Evolutionary conservation across 2,329 filamentous ascomycete species (phyloP), one percentile per base, ranked within the genome.

Genomic region (Lojkania enalia): DNA sequence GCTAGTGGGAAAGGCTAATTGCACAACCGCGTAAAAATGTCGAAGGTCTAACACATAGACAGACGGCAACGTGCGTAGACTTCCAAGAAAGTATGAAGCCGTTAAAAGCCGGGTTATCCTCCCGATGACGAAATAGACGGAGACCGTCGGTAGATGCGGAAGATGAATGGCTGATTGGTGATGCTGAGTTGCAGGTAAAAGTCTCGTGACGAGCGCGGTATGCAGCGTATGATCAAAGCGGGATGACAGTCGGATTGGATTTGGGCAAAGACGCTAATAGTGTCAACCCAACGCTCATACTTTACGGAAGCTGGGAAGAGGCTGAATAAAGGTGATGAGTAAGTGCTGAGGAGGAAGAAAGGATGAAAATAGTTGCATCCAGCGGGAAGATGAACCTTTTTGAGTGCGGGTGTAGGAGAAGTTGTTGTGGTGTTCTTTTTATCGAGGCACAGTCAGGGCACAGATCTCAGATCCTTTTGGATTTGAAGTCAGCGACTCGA

Each of bases 351-450:
- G 27, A 40, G 35, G n/a, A 15, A 16, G 31, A 21, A n/a, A 35
- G 39, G 32, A 37, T 35, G 38, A 42, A 18, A 32, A 42, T 29
- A 29, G 37, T 27, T 42, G 40, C 14, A 25, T 23, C 33, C 4
- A 12, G 16, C 20, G 36, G 18, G 27, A 29, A 48, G 25, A 35
- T 39, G 42, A 31, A 44, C 13, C 9, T 11, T 27, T 21, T 27
- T 12, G 31, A 7, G 20, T 30, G 12, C 23, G 39, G 35, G 20
- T 46, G 19, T 15, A 37, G 13, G 31, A 20, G 35, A 48, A 16
- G n/a, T n/a, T 5, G 44, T 35, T 29, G 31, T 42, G 42, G 20
- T 48, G 40, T 32, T 39, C 40, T 51, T 38, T 45, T 42, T n/a
- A 4, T 37, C 20, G 48, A 51, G 42, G 41, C 40, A 44, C 40